Conservation (phyloP, 495 filamentous ascomycete genomes). For the Poronia punctata region DNA sequence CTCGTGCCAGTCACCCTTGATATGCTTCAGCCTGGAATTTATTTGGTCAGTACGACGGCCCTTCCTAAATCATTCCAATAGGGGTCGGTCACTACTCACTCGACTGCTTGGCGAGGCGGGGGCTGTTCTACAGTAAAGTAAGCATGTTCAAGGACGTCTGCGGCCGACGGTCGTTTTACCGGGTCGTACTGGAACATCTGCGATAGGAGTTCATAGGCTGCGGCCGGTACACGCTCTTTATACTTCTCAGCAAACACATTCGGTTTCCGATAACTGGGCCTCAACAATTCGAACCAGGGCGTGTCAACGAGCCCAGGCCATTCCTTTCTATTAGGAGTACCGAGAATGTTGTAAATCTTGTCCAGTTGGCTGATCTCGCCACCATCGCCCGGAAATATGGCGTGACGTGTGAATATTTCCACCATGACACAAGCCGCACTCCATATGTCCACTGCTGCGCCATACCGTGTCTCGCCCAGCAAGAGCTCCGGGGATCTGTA, state of each 20-base stretch:
- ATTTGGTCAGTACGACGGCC: constrained; percentile 14
- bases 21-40: constrained; percentile 59
- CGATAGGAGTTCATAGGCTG: constrained; percentile 73
- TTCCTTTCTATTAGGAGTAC: constrained; percentile 73
- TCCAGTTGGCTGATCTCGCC: constrained; percentile 93
- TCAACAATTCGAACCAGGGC: constrained; percentile 91
- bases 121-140: constrained; percentile 89
- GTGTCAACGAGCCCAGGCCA: constrained; percentile 88
- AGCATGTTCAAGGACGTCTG: constrained; percentile 77
- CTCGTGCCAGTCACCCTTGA: constrained; percentile 97
- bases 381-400: constrained; percentile 92
- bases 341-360: constrained; percentile 88
- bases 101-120: constrained; percentile 64
- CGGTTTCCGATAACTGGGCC: constrained; percentile 64
- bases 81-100: constrained; percentile 51
- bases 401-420: constrained; percentile 91
- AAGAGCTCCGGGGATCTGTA: constrained; percentile 91
- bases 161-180: constrained; percentile 71
- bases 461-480: constrained; percentile 89
- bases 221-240: constrained; percentile 59
- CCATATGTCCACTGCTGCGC: constrained; percentile 94
- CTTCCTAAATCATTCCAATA: neutral
- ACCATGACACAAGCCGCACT: constrained; percentile 94
- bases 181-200: constrained; percentile 87
- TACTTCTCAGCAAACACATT: constrained; percentile 82